Evolutionary conservation across 148 eudicot genomes (phyloP).

Genomic region (Pouteria glomerata): DNA sequence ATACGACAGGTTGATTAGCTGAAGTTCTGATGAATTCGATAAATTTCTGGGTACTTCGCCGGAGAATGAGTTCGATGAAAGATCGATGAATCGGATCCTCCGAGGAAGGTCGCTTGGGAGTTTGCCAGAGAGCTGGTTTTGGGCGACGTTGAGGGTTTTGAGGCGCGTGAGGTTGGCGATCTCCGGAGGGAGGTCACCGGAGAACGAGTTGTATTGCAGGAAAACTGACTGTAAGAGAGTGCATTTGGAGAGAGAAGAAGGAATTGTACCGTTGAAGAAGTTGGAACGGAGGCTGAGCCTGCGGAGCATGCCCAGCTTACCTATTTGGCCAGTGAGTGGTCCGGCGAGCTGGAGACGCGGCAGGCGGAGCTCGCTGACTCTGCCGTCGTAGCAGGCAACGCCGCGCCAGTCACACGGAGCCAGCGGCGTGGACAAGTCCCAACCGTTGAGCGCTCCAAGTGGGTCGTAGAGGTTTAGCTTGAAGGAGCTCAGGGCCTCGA

Average conservation of each 20-base stretch:
- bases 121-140: conserved; percentile 28
- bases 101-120: conserved; percentile 20
- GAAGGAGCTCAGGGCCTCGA: conserved; percentile 22
- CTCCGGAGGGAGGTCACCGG: conserved; percentile 31
- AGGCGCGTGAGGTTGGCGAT: conserved; percentile 34
- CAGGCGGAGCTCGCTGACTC: conserved; percentile 35
- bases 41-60: conserved; percentile 31
- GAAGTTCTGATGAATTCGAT: conserved; percentile 20
- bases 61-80: conserved; percentile 33
- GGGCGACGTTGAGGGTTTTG: conserved; percentile 31
- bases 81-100: conserved; percentile 32
- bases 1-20: conserved; percentile 47
- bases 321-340: conserved; percentile 21
- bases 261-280: conserved; percentile 40
- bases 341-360: conserved; percentile 44
- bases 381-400: conserved; percentile 25
- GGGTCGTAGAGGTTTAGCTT: conserved; percentile 36
- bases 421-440: conserved; percentile 22
- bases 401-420: conserved; percentile 53
- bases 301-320: conserved; percentile 35
- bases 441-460: conserved; percentile 20
- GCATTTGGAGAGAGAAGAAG: conserved; percentile 32
- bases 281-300: conserved; percentile 59
- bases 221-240: conserved; percentile 31
- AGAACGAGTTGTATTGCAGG: conserved; percentile 40